Evolutionary conservation across 2,329 filamentous ascomycete species (phyloP).

Genomic region (Aspergillus sp.): DNA sequence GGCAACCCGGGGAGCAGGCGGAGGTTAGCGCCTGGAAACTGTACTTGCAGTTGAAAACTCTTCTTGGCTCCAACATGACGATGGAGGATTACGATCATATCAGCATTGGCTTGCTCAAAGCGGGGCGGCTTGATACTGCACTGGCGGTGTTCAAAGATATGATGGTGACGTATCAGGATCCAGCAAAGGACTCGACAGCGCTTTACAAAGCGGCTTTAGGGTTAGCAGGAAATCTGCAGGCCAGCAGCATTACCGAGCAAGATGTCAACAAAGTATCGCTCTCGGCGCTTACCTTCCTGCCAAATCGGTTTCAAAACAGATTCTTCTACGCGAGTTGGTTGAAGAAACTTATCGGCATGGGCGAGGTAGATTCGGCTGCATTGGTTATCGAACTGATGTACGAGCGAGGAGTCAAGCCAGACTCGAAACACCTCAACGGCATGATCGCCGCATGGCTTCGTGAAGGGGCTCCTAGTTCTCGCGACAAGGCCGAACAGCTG

Average conservation of each 20-base stretch:
- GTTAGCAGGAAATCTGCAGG: constrained; percentile 32
- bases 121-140: constrained; percentile 56
- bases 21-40: constrained; percentile 55
- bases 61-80: constrained; percentile 52
- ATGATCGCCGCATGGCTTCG: constrained; percentile 71
- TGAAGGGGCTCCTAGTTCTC: constrained; percentile 45
- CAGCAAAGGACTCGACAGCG: constrained; percentile 35
- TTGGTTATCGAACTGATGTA: constrained; percentile 70
- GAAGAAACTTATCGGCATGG: constrained; percentile 67
- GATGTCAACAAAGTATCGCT: constrained; percentile 42
- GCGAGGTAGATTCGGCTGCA: constrained; percentile 60
- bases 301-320: constrained; percentile 52
- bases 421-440: constrained; percentile 70
- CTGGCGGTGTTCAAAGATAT: constrained; percentile 78
- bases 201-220: constrained; percentile 36
- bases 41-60: constrained; percentile 56
- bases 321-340: constrained; percentile 87
- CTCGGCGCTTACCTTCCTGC: constrained; percentile 43
- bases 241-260: constrained; percentile 31
- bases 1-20: constrained; percentile 40
- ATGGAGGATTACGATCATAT: constrained; percentile 70
- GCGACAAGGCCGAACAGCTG: constrained; percentile 55
- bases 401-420: constrained; percentile 55
- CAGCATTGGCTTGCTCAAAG: constrained; percentile 59
- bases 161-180: constrained; percentile 56